These are phyloP conservation scores for Vinca minor DNA, from an alignment of 257 asterid genomes.

Conservation along the genomic window DNA sequence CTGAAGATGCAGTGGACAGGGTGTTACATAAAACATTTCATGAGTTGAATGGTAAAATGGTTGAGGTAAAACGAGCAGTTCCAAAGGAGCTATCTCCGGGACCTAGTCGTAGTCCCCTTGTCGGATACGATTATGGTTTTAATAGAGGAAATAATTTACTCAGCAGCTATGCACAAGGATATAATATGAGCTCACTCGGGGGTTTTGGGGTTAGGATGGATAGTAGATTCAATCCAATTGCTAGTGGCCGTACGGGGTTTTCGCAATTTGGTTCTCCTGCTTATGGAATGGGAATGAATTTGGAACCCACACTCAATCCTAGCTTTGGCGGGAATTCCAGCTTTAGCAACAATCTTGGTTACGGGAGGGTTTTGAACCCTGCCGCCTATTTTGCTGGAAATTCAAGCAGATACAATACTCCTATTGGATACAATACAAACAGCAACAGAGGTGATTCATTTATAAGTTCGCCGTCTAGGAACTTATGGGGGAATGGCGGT, in stretches of 20 bases:
- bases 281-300: conserved; percentile 57
- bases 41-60: conserved; percentile 70
- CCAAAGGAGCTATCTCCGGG: conserved; percentile 73
- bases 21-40: conserved; percentile 68
- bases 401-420: conserved; percentile 51
- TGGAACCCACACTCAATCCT: conserved; percentile 55
- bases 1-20: conserved; percentile 75
- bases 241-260: conserved; percentile 50
- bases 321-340: conserved; percentile 50
- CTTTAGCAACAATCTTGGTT: conserved; percentile 52
- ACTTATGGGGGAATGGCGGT: conserved; percentile 62
- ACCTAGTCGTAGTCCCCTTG: conserved; percentile 54
- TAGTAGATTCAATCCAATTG: conserved; percentile 52
- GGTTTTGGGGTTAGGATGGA: conserved; percentile 60
- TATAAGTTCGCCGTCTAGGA: conserved; percentile 43
- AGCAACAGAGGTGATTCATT: conserved; percentile 48
- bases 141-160: conserved; percentile 50
- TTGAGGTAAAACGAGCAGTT: conserved; percentile 75
- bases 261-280: conserved; percentile 44
- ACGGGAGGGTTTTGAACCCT: conserved; percentile 52
- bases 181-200: conserved; percentile 51
- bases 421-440: conserved; percentile 58
- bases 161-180: conserved; percentile 47
- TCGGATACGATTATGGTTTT: conserved; percentile 50
- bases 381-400: conserved; percentile 46